Evolutionary conservation across 768 basidiomycete species (phyloP).

Genomic region (Boletus barrowsii): DNA sequence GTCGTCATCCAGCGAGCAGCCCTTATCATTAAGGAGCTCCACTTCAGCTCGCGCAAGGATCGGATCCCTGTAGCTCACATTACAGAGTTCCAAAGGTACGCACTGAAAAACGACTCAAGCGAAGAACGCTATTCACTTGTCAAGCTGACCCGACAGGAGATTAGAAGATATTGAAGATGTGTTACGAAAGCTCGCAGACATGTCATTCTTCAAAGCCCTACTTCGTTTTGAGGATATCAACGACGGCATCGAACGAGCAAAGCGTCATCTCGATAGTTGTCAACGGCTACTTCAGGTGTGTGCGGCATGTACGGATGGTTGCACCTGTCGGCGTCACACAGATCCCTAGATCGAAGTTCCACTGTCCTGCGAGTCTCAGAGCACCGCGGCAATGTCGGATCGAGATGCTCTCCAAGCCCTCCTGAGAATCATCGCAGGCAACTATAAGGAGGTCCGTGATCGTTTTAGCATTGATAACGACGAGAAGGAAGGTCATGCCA

Average conservation of each 20-base stretch:
- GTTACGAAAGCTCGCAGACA: not conserved
- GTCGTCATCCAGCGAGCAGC: constrained; percentile 1
- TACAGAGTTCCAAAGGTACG: not conserved
- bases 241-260: not conserved
- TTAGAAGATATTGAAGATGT: not conserved
- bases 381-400: not conserved
- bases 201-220: constrained; percentile 8
- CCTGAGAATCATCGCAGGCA: not conserved
- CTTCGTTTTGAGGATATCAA: constrained; percentile 2
- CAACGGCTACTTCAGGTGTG: not conserved
- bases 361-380: not conserved
- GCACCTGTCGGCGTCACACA: not conserved
- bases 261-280: not conserved
- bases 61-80: not conserved
- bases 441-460: not conserved
- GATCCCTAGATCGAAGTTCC: not conserved
- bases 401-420: not conserved
- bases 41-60: not conserved
- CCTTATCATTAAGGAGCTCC: not conserved
- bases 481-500: constrained; percentile 4
- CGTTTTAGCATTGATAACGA: not conserved
- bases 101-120: not conserved
- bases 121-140: not conserved
- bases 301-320: not conserved
- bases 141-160: not conserved